These are phyloP conservation scores for Elsinoe fawcettii DNA, from an alignment of 2,329 filamentous ascomycete genomes.

Conservation along the genomic window DNA sequence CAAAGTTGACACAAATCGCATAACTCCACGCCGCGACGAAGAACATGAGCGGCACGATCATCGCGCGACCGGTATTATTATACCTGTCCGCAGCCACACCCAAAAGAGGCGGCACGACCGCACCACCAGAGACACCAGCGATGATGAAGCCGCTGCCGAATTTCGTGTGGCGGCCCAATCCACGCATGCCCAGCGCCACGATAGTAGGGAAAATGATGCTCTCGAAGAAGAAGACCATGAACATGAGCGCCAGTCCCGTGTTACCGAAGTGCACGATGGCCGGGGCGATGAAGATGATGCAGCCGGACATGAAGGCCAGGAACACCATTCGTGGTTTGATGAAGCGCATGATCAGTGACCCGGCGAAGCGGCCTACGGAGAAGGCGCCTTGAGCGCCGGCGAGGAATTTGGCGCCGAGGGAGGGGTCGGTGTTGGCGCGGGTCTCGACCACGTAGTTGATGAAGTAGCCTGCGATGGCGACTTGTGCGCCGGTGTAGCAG, in stretches of 20 bases:
- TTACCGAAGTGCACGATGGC: slow-evolving; percentile 46
- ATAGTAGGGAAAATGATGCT: slow-evolving; percentile 77
- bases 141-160: slow-evolving; percentile 67
- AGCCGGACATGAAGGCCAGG: slow-evolving; percentile 56
- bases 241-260: slow-evolving; percentile 49
- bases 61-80: slow-evolving; percentile 54
- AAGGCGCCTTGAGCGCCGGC: slow-evolving; percentile 69
- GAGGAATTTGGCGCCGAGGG: slow-evolving; percentile 58
- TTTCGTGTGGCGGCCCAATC: slow-evolving; percentile 69
- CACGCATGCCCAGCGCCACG: slow-evolving; percentile 69
- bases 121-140: slow-evolving; percentile 63
- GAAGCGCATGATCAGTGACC: slow-evolving; percentile 58
- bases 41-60: slow-evolving; percentile 56
- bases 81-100: slow-evolving; percentile 59
- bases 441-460: slow-evolving; percentile 55
- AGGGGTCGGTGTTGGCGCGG: slow-evolving; percentile 45
- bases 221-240: slow-evolving; percentile 71
- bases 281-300: slow-evolving; percentile 51
- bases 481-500: slow-evolving; percentile 71
- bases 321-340: slow-evolving; percentile 62
- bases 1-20: slow-evolving; percentile 51
- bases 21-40: slow-evolving; percentile 43
- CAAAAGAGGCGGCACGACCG: slow-evolving; percentile 65
- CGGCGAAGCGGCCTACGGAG: slow-evolving; percentile 63
- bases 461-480: slow-evolving; percentile 42